A percentile compares a stretch with the other conserved stretches of the same genome.
Conservation (phyloP, 2,329 filamentous ascomycete genomes). For the Colletotrichum truncatum region DNA sequence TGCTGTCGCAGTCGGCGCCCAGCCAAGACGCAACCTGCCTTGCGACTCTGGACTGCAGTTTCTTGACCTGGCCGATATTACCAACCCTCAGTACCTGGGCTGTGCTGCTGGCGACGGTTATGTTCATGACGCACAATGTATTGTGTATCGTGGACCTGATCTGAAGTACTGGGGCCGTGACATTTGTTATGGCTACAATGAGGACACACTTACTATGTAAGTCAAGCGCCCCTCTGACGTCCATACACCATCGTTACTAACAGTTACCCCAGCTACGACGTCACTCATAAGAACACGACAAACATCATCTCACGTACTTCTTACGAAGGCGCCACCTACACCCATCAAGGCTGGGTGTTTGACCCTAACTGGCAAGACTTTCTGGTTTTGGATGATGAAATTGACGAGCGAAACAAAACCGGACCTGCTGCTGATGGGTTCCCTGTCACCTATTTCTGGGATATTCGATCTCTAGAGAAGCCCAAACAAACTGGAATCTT, state of each 20-base stretch:
- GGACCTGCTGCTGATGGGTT: slow-evolving; percentile 51
- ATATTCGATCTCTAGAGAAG: slow-evolving; percentile 51
- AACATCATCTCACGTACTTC: slow-evolving; percentile 60
- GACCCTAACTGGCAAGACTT: slow-evolving; percentile 53
- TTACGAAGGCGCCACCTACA: slow-evolving; percentile 65
- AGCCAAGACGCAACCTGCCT: slow-evolving; percentile 45
- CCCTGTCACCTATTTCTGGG: slow-evolving; percentile 61
- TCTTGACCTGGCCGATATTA: slow-evolving; percentile 63
- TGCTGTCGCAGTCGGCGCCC: slow-evolving; percentile 53
- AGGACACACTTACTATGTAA: slow-evolving; percentile 57
- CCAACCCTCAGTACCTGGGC: slow-evolving; percentile 62
- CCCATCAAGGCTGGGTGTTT: slow-evolving; percentile 66
- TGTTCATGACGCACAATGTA: slow-evolving; percentile 68
- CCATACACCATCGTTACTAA: not conserved
- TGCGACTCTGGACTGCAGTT: slow-evolving; percentile 64
- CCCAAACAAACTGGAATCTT: slow-evolving; percentile 53
- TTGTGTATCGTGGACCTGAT: slow-evolving; percentile 64
- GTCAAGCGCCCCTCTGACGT: slow-evolving; percentile 37
- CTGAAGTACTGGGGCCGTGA: slow-evolving; percentile 55
- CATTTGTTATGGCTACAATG: slow-evolving; percentile 67
- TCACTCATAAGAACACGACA: slow-evolving; percentile 56
- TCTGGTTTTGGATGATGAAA: slow-evolving; percentile 61
- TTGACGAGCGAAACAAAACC: slow-evolving; percentile 54
- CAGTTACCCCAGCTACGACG: slow-evolving; percentile 49
- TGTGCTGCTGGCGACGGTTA: slow-evolving; percentile 65